phyloP scores from a whole-genome alignment of 2,329 filamentous ascomycete genomes.

The Xylaria sp. region DNA sequence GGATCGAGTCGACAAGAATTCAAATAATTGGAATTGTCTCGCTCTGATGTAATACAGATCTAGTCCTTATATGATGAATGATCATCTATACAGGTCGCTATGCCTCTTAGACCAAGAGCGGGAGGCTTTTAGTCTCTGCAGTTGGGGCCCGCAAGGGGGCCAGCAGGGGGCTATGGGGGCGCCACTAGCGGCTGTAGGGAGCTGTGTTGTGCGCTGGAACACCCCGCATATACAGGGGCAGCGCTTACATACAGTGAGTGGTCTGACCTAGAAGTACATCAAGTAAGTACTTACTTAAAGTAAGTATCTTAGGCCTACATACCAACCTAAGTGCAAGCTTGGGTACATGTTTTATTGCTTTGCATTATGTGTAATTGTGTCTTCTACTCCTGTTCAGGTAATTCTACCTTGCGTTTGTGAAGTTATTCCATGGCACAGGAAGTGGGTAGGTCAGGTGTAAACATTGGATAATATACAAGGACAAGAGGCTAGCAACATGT shows the following conservation, averaged over 20 bases:
- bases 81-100: slow-evolving; percentile 27
- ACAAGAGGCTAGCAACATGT: background rate
- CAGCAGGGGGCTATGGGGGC: background rate
- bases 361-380: too few relatives aligned
- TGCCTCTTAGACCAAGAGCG: slow-evolving; percentile 11
- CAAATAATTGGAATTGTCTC: slow-evolving; percentile 34
- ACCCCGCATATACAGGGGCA: slow-evolving; percentile 35
- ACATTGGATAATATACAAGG: too few relatives aligned
- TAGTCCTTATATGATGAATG: slow-evolving; percentile 31
- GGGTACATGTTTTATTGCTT: too few relatives aligned
- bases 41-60: slow-evolving; percentile 19
- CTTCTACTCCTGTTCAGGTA: too few relatives aligned
- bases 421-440: too few relatives aligned
- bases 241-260: slow-evolving; percentile 30
- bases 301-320: too few relatives aligned
- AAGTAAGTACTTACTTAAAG: background rate
- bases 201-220: slow-evolving; percentile 32
- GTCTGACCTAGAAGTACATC: slow-evolving; percentile 13
- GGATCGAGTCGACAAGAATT: slow-evolving; percentile 21
- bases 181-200: slow-evolving; percentile 2
- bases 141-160: slow-evolving; percentile 5
- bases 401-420: too few relatives aligned
- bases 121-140: slow-evolving; percentile 12
- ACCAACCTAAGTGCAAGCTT: too few relatives aligned
- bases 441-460: too few relatives aligned